Base-by-base conservation (phyloP, 202 grass and related monocot genomes). In the Hordeum pubiflorum region DNA sequence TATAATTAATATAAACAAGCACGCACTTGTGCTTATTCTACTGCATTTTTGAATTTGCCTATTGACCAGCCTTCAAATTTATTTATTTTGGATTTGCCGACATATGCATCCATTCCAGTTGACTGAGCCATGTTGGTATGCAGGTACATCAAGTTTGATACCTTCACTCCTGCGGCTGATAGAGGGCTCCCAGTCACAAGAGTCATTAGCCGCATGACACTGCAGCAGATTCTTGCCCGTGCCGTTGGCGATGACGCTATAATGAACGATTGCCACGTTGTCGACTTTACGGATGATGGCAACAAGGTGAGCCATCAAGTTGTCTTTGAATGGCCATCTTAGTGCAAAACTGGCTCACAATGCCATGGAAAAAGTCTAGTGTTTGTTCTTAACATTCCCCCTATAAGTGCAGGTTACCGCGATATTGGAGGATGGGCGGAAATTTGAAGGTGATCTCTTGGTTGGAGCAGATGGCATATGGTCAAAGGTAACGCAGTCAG, bases 91-190 rank as follows among this genome's bases (percentile, higher is more conserved):
- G 27, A 29, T 29, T 29, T 29, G 27, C 27, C 27, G 27, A 29
- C 27, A 29, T 29, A 29, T 29, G 27, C 27, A 29, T 29, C 27
- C 24, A 26, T 26, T 26, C 24, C 27, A 29, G 27, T 29, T 89
- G 86, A 87, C 81, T 32, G 68, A 83, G 68, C 32, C 67, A 75
- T 78, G 64, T 89, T 92, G 65, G 79, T 81, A 86, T 84, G 85
- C 88, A 98, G 95, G 92, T 98, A 98, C 86, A 87, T 88, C 84
- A 98, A 98, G 86, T 98, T 98, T 84, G 95, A 95, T 75, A 98
- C 95, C n/a, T 95, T 98, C 79, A 98, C 95, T 68, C 95, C 95
- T 80, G 92, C 95, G 63, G 86, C 79, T 26, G 95, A 98, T 39
- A 64, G 95, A 69, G 95, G 95, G 46, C 86, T 98, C 59, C 95